These are phyloP conservation scores for Clausena lansium DNA, from an alignment of 345 rosid species.

Conservation along the genomic window DNA sequence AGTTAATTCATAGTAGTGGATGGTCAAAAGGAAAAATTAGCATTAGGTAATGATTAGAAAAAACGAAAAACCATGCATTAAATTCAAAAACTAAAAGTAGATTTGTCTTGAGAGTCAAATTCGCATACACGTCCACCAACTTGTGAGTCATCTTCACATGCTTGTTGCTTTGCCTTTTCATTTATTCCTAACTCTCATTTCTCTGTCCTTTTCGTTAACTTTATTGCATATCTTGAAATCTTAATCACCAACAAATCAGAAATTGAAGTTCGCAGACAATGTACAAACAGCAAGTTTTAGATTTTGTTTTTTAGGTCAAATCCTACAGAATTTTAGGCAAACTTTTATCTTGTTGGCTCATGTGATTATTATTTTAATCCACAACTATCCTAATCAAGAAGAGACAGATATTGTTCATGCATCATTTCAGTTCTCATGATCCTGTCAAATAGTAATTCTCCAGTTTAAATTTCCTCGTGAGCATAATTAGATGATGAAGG, in stretches of 20 bases:
- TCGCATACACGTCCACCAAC: neutral
- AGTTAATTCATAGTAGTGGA: too few relatives aligned
- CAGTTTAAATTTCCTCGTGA: neutral
- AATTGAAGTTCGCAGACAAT: too few relatives aligned
- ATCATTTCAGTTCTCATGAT: neutral
- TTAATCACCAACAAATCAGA: neutral
- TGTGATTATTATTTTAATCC: neutral
- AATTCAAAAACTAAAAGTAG: neutral
- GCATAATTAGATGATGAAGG: neutral
- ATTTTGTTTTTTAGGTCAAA: constrained; percentile 1
- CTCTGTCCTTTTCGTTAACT: neutral
- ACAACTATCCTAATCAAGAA: neutral
- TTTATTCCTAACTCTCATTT: neutral
- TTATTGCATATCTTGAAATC: neutral
- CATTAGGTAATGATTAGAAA: too few relatives aligned
- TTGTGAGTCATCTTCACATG: constrained; percentile 2
- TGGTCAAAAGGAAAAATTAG: too few relatives aligned
- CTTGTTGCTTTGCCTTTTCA: neutral
- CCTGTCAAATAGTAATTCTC: neutral
- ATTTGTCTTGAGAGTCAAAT: neutral
- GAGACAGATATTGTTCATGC: neutral
- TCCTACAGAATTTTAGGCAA: neutral
- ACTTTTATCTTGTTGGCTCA: neutral
- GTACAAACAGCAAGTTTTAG: too few relatives aligned
- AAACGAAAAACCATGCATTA: neutral